Evolutionary conservation across 139 green algal genomes (phyloP).

Genomic region (Coccomyxa sp.): DNA sequence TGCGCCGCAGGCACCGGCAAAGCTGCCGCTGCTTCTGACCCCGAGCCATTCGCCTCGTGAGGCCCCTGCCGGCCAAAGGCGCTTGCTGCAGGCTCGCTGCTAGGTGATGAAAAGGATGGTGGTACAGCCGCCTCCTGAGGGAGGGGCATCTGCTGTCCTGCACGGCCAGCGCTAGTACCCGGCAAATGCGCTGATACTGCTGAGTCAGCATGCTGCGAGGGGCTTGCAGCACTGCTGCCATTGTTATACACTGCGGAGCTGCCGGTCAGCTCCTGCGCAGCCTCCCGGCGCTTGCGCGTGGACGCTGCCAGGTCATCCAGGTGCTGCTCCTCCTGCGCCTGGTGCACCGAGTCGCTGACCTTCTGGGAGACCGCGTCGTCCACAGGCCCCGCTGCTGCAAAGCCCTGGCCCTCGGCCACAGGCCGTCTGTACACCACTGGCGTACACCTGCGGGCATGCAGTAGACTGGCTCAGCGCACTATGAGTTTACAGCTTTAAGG

Average conservation of each 20-base stretch:
- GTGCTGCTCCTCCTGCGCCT: not conserved
- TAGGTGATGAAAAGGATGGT: too few relatives aligned
- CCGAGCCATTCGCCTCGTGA: too few relatives aligned
- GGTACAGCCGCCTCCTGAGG: too few relatives aligned
- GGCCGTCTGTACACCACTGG: not conserved
- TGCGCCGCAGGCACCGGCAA: too few relatives aligned
- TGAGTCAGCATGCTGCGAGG: too few relatives aligned
- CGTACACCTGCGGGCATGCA: not conserved
- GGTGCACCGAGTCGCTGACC: not conserved
- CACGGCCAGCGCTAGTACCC: too few relatives aligned
- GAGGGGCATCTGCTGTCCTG: too few relatives aligned
- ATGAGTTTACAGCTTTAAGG: not conserved
- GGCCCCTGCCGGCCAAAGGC: too few relatives aligned
- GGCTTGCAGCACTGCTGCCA: not conserved
- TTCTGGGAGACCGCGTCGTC: not conserved
- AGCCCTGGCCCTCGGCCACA: not conserved
- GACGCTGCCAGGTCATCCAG: not conserved
- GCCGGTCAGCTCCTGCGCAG: not conserved
- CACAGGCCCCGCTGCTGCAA: not conserved
- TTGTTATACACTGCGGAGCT: not conserved
- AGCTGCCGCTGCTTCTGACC: too few relatives aligned
- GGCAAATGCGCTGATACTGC: too few relatives aligned
- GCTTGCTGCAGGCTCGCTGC: too few relatives aligned
- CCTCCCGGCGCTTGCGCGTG: too few relatives aligned
- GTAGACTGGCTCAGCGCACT: not conserved